phyloP scores from a whole-genome alignment of 2,329 filamentous ascomycete genomes.

The Eutypa lata region DNA sequence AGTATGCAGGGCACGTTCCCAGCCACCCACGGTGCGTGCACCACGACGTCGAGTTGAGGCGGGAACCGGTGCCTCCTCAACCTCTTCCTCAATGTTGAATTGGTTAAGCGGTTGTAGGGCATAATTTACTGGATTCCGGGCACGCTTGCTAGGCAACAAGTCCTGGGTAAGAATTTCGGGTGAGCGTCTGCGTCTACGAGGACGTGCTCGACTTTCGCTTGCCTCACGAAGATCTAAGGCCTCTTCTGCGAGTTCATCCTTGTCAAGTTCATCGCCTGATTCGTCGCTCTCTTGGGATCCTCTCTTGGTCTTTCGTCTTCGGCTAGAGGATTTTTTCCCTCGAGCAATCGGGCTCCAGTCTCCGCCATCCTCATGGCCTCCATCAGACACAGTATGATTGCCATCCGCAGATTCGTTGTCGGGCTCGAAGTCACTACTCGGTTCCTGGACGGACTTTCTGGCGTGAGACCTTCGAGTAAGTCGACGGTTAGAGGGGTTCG shows the following conservation, averaged over 20 bases:
- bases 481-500: slow-evolving; percentile 37
- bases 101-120: slow-evolving; percentile 76
- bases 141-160: slow-evolving; percentile 47
- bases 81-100: slow-evolving; percentile 68
- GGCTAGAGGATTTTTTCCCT: slow-evolving; percentile 39
- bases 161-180: slow-evolving; percentile 60
- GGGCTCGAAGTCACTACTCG: slow-evolving; percentile 60
- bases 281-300: slow-evolving; percentile 47
- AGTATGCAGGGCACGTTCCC: slow-evolving; percentile 82
- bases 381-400: slow-evolving; percentile 39
- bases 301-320: slow-evolving; percentile 40
- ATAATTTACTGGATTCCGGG: slow-evolving; percentile 74
- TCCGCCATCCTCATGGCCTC: slow-evolving; percentile 32
- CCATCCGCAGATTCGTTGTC: slow-evolving; percentile 57
- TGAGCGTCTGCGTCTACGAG: slow-evolving; percentile 49
- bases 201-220: slow-evolving; percentile 34
- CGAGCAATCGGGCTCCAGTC: slow-evolving; percentile 50
- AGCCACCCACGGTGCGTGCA: slow-evolving; percentile 54
- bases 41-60: slow-evolving; percentile 68
- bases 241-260: slow-evolving; percentile 65
- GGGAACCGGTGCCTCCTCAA: slow-evolving; percentile 66
- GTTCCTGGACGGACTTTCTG: slow-evolving; percentile 47
- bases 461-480: slow-evolving; percentile 46
- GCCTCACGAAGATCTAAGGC: slow-evolving; percentile 58
- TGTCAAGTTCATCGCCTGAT: slow-evolving; percentile 58